Percentiles rank a stretch among this genome's conserved stretches.
phyloP scores from a whole-genome alignment of 1,284 basidiomycete species.

The Agroathelia rolfsii region DNA sequence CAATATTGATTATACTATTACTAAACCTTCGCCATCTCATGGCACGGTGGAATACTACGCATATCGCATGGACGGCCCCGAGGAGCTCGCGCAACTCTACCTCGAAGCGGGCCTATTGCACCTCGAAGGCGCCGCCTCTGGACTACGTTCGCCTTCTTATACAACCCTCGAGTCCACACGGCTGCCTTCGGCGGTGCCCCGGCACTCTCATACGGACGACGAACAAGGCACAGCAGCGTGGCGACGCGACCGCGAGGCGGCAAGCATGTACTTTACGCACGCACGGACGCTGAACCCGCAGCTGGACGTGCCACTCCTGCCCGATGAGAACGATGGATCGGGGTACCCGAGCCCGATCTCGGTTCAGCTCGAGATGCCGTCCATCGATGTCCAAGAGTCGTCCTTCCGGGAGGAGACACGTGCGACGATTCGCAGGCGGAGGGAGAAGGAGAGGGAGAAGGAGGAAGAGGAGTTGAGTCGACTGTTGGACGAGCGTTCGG shows the following conservation, averaged over 20 bases:
- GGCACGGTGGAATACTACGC: slow-evolving; percentile 53
- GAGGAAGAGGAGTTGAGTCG: slow-evolving; percentile 24
- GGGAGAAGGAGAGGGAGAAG: slow-evolving; percentile 40
- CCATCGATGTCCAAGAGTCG: slow-evolving; percentile 33
- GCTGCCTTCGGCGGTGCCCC: slow-evolving; percentile 32
- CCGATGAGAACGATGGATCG: slow-evolving; percentile 33
- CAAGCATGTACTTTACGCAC: slow-evolving; percentile 58
- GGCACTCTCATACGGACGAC: slow-evolving; percentile 27
- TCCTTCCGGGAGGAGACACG: slow-evolving; percentile 28
- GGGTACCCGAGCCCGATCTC: slow-evolving; percentile 11
- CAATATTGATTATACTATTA: slow-evolving; percentile 20
- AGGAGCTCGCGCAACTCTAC: slow-evolving; percentile 60
- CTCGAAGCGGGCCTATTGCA: slow-evolving; percentile 66
- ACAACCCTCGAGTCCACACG: slow-evolving; percentile 67
- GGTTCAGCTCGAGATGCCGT: slow-evolving; percentile 53
- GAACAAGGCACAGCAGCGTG: slow-evolving; percentile 55
- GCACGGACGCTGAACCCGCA: slow-evolving; percentile 47
- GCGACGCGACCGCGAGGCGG: slow-evolving; percentile 59
- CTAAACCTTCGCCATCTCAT: slow-evolving; percentile 28
- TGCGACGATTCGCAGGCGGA: slow-evolving; percentile 30
- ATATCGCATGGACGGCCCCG: slow-evolving; percentile 50
- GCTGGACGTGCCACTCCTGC: slow-evolving; percentile 58
- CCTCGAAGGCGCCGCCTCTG: slow-evolving; percentile 61
- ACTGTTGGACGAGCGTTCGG: no score
- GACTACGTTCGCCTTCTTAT: slow-evolving; percentile 57